phyloP scores from a whole-genome alignment of 2,329 filamentous ascomycete species.

The Ophiostoma quercus region DNA sequence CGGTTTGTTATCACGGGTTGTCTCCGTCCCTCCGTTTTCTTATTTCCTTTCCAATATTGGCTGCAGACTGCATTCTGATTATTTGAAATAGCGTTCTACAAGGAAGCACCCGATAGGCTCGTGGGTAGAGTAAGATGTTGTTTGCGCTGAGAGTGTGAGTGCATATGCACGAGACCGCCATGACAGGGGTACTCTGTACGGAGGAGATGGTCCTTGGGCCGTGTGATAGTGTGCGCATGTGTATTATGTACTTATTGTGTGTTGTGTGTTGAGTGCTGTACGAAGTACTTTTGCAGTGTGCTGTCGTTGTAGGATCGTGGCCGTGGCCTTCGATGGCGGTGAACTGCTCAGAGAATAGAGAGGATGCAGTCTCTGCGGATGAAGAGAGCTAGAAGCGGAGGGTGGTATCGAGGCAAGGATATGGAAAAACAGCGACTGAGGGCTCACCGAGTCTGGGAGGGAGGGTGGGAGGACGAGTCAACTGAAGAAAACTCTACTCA shows the following conservation, averaged over 20 bases:
- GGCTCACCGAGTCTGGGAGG: background rate
- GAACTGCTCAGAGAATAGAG: background rate
- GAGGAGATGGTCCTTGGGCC: background rate
- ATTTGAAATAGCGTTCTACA: background rate
- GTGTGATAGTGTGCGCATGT: background rate
- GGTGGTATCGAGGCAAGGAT: background rate
- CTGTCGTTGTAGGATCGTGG: background rate
- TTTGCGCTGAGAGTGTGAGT: background rate
- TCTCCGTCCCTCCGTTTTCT: too few species aligned
- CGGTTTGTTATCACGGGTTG: background rate
- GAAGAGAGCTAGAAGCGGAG: background rate
- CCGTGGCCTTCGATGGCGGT: background rate
- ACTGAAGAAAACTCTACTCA: background rate
- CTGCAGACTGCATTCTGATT: background rate
- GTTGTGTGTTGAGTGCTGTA: background rate
- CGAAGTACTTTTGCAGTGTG: background rate
- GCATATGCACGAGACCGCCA: background rate
- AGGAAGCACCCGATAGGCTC: conserved; percentile 4
- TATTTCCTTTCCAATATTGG: background rate
- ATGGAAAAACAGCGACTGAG: background rate
- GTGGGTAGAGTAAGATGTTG: conserved; percentile 4
- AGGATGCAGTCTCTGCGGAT: background rate
- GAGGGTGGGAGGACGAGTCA: background rate
- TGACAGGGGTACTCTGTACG: background rate
- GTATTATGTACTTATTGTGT: background rate